Percentiles rank a stretch among this genome's conserved stretches.
Conservation (phyloP, 108 stramenopile species). For the Nitzschia putrida region DNA sequence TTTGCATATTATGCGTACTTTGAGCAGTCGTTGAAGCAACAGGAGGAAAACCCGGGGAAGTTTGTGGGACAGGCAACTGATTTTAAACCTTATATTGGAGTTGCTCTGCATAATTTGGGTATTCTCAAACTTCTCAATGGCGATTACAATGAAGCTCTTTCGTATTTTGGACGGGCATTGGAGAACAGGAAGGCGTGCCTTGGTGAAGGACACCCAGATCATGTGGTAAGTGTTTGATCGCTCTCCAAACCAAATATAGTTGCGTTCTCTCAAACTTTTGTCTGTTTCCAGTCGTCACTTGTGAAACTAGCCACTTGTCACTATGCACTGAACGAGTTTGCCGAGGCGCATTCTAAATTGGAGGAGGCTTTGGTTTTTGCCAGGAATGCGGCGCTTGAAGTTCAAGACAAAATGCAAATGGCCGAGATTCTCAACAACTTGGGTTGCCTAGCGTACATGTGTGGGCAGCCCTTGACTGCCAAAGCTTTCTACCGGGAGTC, state of each 20-base stretch:
- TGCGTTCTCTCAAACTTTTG: slow-evolving; percentile 1
- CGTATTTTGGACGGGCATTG: slow-evolving; percentile 37
- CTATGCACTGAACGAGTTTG: slow-evolving; percentile 45
- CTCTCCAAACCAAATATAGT: slow-evolving; percentile 6
- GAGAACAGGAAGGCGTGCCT: slow-evolving; percentile 32
- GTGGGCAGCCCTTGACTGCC: slow-evolving; percentile 29
- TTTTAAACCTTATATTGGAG: slow-evolving; percentile 43
- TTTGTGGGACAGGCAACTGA: slow-evolving; percentile 2
- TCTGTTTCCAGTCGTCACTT: slow-evolving; percentile 33
- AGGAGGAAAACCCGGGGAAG: slow-evolving; percentile 6
- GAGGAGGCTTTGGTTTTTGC: slow-evolving; percentile 35
- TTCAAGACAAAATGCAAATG: slow-evolving; percentile 42
- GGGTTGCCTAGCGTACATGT: slow-evolving; percentile 48
- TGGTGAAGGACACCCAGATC: slow-evolving; percentile 40
- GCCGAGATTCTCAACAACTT: slow-evolving; percentile 59
- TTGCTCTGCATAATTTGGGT: slow-evolving; percentile 43
- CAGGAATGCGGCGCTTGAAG: slow-evolving; percentile 1
- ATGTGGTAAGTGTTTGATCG: slow-evolving; percentile 35
- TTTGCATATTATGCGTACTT: slow-evolving; percentile 42
- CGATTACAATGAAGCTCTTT: slow-evolving; percentile 42
- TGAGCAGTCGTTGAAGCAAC: slow-evolving; percentile 32
- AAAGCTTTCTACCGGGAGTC: slow-evolving; percentile 42
- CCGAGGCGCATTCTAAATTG: slow-evolving; percentile 32
- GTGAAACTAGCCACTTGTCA: slow-evolving; percentile 41
- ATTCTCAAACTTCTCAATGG: slow-evolving; percentile 44